Evolutionary conservation across 192 early-diverging fungal species (phyloP).

Genomic region (Podila clonocystis): DNA sequence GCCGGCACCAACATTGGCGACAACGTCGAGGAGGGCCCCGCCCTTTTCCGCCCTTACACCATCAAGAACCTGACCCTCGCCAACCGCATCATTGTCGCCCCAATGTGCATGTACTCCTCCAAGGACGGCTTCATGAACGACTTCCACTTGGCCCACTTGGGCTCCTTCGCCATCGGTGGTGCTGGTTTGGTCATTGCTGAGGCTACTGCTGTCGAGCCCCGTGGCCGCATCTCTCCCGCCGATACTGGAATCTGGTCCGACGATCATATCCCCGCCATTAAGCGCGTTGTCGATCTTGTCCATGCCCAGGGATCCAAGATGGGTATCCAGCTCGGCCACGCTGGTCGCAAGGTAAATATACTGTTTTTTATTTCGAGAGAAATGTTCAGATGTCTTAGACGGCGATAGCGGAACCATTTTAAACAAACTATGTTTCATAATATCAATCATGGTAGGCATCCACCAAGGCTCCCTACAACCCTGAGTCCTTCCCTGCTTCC

Average conservation of each 20-base stretch:
- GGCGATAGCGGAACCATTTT: too few relatives aligned
- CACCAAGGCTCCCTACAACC: not conserved
- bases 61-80: conserved; percentile 69
- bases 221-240: conserved; percentile 84
- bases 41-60: conserved; percentile 74
- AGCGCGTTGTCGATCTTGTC: conserved; percentile 67
- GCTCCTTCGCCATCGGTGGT: conserved; percentile 80
- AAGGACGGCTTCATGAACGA: conserved; percentile 73
- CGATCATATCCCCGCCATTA: conserved; percentile 75
- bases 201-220: conserved; percentile 73
- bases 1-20: too few relatives aligned
- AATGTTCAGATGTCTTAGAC: too few relatives aligned
- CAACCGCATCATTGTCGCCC: conserved; percentile 81
- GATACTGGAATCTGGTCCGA: conserved; percentile 86
- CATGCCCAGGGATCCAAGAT: conserved; percentile 69
- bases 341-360: conserved; percentile 79
- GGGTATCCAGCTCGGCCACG: conserved; percentile 86
- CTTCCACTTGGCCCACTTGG: conserved; percentile 73
- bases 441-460: not conserved
- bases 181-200: conserved; percentile 86
- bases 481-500: conserved; percentile 2
- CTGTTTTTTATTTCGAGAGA: too few relatives aligned
- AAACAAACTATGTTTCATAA: too few relatives aligned
- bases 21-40: conserved; percentile 1
- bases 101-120: conserved; percentile 84